Conservation (phyloP, 257 asterid species). For the Sherardia arvensis region DNA sequence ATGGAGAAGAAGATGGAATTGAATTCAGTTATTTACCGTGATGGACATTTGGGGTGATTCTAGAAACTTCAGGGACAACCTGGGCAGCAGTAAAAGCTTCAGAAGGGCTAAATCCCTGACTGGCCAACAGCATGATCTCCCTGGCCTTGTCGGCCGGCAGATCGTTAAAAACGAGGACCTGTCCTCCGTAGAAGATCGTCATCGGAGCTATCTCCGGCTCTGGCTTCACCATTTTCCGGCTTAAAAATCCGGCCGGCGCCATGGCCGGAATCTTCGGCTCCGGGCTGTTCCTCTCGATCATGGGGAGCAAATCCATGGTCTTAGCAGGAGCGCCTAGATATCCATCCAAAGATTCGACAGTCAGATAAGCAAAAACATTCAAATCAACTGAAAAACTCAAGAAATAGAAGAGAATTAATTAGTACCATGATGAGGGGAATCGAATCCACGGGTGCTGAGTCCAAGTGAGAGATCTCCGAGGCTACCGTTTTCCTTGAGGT, state of each 20-base stretch:
- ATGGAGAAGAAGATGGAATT: not conserved
- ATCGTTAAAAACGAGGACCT: conserved; percentile 24
- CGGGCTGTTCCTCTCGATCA: conserved; percentile 24
- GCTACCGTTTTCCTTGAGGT: conserved; percentile 62
- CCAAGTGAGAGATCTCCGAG: conserved; percentile 65
- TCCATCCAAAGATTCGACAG: not conserved
- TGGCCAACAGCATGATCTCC: conserved; percentile 24
- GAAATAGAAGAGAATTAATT: not conserved
- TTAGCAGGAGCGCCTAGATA: conserved; percentile 33
- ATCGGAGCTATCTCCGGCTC: conserved; percentile 19
- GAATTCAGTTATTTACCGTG: conserved; percentile 14
- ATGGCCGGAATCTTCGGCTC: conserved; percentile 10
- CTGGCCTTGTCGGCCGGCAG: conserved; percentile 20
- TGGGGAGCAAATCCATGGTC: conserved; percentile 34
- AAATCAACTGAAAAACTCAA: not conserved
- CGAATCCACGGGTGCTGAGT: conserved; percentile 9
- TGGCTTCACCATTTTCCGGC: conserved; percentile 12
- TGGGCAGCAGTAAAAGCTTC: conserved; percentile 3
- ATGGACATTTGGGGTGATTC: conserved; percentile 12
- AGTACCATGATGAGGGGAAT: not conserved
- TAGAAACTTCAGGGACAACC: conserved; percentile 8
- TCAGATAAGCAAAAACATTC: not conserved
- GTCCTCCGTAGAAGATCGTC: conserved; percentile 29
- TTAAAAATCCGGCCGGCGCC: conserved; percentile 6
- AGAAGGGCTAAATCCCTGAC: conserved; percentile 1